phyloP scores from a whole-genome alignment of 768 basidiomycete genomes.

The Trametes cubensis region DNA sequence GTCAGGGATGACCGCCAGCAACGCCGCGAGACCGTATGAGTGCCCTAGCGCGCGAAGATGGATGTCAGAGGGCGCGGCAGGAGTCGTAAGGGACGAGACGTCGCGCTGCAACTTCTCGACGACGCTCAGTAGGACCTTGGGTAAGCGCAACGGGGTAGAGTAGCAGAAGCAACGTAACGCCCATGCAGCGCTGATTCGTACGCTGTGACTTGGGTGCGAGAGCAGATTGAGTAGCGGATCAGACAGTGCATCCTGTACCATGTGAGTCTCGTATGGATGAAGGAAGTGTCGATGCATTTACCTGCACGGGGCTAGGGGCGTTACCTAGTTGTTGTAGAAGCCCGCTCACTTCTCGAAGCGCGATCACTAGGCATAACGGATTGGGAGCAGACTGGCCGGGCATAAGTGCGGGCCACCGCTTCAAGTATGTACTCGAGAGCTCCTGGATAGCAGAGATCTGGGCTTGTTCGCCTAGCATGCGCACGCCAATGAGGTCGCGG shows the following conservation, averaged over 20 bases:
- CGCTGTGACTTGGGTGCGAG: conserved; percentile 83
- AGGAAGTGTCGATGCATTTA: conserved; percentile 30
- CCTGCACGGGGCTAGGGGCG: conserved; percentile 87
- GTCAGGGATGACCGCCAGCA: conserved; percentile 83
- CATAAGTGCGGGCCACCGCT: conserved; percentile 92
- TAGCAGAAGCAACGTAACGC: conserved; percentile 89
- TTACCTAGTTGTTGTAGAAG: conserved; percentile 89
- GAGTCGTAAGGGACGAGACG: conserved; percentile 70
- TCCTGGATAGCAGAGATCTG: conserved; percentile 93
- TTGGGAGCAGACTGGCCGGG: conserved; percentile 77
- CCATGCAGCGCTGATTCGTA: conserved; percentile 87
- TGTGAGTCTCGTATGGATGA: background rate
- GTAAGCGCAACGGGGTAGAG: conserved; percentile 82
- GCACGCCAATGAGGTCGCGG: conserved; percentile 82
- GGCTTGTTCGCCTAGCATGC: conserved; percentile 91
- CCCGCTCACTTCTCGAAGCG: conserved; percentile 81
- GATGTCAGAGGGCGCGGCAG: conserved; percentile 71
- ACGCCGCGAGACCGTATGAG: conserved; percentile 85
- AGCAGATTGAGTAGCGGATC: conserved; percentile 87
- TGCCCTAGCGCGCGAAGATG: conserved; percentile 78
- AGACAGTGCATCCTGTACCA: conserved; percentile 65
- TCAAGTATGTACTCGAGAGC: conserved; percentile 77
- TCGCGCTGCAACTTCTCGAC: conserved; percentile 86
- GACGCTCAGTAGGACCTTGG: conserved; percentile 74
- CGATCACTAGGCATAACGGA: conserved; percentile 69